Evolutionary conservation across 2,329 filamentous ascomycete species (phyloP), one percentile per base, ranked within the genome.

Genomic region (Cladosporium sp.): DNA sequence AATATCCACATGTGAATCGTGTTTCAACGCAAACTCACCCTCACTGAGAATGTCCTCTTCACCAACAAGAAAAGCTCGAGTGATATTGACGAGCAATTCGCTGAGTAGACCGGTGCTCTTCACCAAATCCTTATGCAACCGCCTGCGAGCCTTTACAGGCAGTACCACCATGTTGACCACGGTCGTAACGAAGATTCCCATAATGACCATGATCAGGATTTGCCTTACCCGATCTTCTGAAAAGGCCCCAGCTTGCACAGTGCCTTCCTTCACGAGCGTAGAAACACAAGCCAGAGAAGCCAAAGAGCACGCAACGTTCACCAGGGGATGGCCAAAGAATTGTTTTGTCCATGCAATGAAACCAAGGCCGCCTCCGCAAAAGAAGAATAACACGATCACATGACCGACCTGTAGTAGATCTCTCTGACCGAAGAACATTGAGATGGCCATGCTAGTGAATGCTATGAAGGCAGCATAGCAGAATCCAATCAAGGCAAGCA

Each of bases 241-340:
- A 62, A 96, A 89, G 47, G 85, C 84, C 5, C 88, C 89, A 29
- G 80, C 83, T 61, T 95, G 88, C 1, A 96, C 84, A 2, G 89
- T 84, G 44, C 89, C 90, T 68, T 96, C 92, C 69, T 95, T 95
- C 9, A 92, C 96, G 55, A 96, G 74, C 40, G 95, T 82, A 2
- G 88, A 91, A 64, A 96, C 95, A 56, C 93, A 88, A 43, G 89
- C 89, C 52, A 97, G 83, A 29, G 89, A 92, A 6, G 91, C 83
- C 57, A 96, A 75, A 27, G 90, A 96, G 59, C 87, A 89, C 42
- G 86, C 88, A 11, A 71, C 68, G 44, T 71, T 71, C 47, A 71
- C 68, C n/a, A 70, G 57, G 2, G 68, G 66, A 50, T 70, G 64
- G 3, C 65, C 67, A 7, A 69, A 56, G 30, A 58, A 59, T 51